Conservation (phyloP, 2,329 filamentous ascomycete genomes). For the Colletotrichum sidae region DNA sequence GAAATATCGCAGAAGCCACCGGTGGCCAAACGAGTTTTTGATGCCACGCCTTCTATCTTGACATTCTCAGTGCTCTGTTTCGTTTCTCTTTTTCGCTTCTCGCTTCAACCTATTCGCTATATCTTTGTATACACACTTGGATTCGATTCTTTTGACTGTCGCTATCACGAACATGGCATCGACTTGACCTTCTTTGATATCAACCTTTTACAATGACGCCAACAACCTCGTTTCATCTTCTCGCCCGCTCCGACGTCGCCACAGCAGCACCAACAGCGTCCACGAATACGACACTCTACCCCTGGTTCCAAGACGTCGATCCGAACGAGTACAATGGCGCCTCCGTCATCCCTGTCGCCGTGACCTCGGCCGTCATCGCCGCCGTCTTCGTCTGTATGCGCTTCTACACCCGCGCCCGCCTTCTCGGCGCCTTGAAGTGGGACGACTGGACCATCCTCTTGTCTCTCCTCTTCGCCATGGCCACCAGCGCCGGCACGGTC, state of each 20-base stretch:
- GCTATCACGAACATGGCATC: conserved; percentile 17
- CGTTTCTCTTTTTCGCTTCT: not conserved
- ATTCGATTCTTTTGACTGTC: not conserved
- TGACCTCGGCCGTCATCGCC: conserved; percentile 41
- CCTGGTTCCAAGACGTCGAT: conserved; percentile 11
- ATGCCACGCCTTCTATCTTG: too few relatives aligned
- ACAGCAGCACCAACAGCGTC: conserved; percentile 2
- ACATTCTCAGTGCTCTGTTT: too few relatives aligned
- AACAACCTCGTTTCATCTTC: not conserved
- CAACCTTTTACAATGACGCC: conserved; percentile 16
- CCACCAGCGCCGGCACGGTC: conserved; percentile 36
- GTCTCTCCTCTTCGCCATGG: conserved; percentile 42
- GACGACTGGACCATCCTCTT: conserved; percentile 50
- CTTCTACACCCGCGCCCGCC: conserved; percentile 47
- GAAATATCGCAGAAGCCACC: not conserved
- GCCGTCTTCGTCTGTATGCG: conserved; percentile 45
- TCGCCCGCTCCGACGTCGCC: conserved; percentile 19
- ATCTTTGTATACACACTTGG: not conserved
- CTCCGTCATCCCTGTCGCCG: conserved; percentile 37
- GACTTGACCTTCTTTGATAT: not conserved
- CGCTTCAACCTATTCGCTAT: not conserved
- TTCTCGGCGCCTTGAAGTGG: conserved; percentile 47
- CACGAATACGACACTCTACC: conserved; percentile 3
- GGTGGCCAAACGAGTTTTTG: not conserved
- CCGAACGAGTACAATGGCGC: conserved; percentile 35